Percentiles rank a stretch among this genome's conserved stretches.
Evolutionary conservation across 768 basidiomycete species (phyloP).

Genomic region (Lyophyllum atratum): DNA sequence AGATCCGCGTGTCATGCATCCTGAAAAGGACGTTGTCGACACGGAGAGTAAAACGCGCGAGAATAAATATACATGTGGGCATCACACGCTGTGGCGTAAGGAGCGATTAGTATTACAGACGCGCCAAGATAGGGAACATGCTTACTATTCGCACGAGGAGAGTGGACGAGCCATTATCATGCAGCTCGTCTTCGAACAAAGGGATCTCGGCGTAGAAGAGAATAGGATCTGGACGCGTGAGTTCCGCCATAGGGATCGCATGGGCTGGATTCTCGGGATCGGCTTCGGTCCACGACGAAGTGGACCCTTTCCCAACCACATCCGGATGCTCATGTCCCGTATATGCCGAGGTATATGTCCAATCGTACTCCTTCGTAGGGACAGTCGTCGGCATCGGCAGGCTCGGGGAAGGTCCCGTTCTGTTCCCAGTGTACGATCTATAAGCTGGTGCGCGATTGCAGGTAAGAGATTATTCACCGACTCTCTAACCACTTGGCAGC

Average conservation of each 20-base stretch:
- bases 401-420: slow-evolving; percentile 66
- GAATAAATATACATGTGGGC: slow-evolving; percentile 92
- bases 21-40: slow-evolving; percentile 96
- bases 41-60: slow-evolving; percentile 88
- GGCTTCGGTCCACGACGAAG: slow-evolving; percentile 50
- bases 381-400: slow-evolving; percentile 72
- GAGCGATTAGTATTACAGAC: neutral
- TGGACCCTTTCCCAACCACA: slow-evolving; percentile 13
- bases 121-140: slow-evolving; percentile 14
- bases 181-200: slow-evolving; percentile 94
- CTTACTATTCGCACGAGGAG: slow-evolving; percentile 86
- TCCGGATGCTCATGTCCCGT: slow-evolving; percentile 52
- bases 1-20: slow-evolving; percentile 85
- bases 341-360: slow-evolving; percentile 96
- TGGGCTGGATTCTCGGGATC: slow-evolving; percentile 60
- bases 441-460: neutral
- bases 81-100: slow-evolving; percentile 77
- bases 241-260: slow-evolving; percentile 78
- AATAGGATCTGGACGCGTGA: slow-evolving; percentile 91
- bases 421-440: slow-evolving; percentile 24
- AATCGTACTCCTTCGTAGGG: slow-evolving; percentile 88
- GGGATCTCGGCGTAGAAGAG: slow-evolving; percentile 97
- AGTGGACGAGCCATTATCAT: slow-evolving; percentile 92
- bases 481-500: slow-evolving; percentile 94
- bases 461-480: slow-evolving; percentile 51